Evolutionary conservation across 768 basidiomycete species (phyloP), one percentile per base, ranked within the genome.

Genomic region (Serendipita vermifera): DNA sequence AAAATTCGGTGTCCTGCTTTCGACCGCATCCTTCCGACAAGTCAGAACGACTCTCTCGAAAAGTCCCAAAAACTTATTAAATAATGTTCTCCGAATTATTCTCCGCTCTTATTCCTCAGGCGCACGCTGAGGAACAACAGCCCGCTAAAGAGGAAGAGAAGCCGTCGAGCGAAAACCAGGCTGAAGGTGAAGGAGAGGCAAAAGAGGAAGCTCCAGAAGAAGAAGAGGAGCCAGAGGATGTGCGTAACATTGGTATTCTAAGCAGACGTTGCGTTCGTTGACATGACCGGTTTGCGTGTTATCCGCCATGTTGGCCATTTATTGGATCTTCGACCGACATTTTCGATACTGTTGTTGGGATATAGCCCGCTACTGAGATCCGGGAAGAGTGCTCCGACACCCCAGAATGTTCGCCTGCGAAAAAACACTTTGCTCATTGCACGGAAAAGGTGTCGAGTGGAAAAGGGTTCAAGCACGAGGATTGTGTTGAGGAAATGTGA

Each of bases 401-500:
- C 31, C 62, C 76, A 2, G 79, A 82, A 61, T 93, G 91, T 62
- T 78, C 77, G 35, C 69, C 79, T 33, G 67, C 82, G 56, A 73
- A 82, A 35, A 80, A 85, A 64, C 92, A 94, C 72, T 94, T 93
- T 69, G 77, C 84, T 58, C 87, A 92, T 65, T 94, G 92, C 69
- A 78, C 87, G 66, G 86, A 92, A 69, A 92, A 89, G 72, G 82
- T 96, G 43, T 70, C 80, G 58, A 75, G 73, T 29, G 92, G 91
- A 26, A 66, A 91, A 64, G 91, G 89, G 35, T 89, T 77, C 78
- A 83, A 87, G 67, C 81, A 81, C 60, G 92, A 94, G 74, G 90
- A 93, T 66, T 94, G 90, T 65, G 85, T 92, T 33, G 87, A 91
- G 71, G 89, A 90, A 76, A 68, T 90, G 85, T 87, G 62, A 68